Percentiles rank a stretch among this genome's conserved stretches.
Conservation (phyloP, 352 stramenopile genomes). For the Globisporangium iwayamae region DNA sequence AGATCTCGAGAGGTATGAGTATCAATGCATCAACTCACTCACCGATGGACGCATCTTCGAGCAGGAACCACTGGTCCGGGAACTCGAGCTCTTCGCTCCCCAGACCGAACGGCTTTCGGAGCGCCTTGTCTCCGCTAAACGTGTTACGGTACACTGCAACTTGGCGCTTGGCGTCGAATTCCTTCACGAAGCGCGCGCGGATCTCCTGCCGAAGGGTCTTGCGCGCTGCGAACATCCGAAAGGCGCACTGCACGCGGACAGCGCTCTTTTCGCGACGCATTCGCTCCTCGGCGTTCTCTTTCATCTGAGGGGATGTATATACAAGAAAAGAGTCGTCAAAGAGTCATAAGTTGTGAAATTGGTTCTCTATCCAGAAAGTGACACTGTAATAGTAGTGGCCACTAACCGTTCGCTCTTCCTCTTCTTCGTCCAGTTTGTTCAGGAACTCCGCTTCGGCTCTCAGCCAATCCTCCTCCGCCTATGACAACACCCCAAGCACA, state of each 20-base stretch:
- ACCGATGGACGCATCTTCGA: slow-evolving; percentile 45
- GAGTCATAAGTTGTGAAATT: no score
- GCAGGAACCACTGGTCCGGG: slow-evolving; percentile 54
- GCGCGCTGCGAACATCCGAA: slow-evolving; percentile 50
- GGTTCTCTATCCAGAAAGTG: background rate
- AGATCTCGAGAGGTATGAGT: background rate
- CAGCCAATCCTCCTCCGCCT: slow-evolving; percentile 52
- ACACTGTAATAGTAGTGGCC: background rate
- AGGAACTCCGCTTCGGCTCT: slow-evolving; percentile 50
- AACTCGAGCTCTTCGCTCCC: slow-evolving; percentile 55
- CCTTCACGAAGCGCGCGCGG: slow-evolving; percentile 45
- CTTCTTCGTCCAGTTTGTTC: slow-evolving; percentile 36
- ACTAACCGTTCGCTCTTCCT: slow-evolving; percentile 44
- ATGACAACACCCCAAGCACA: background rate
- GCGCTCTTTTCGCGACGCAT: slow-evolving; percentile 35
- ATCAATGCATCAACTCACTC: background rate
- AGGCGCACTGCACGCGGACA: slow-evolving; percentile 49
- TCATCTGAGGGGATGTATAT: slow-evolving; percentile 20
- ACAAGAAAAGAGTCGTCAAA: no score
- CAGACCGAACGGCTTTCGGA: slow-evolving; percentile 50
- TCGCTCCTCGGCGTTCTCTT: slow-evolving; percentile 37
- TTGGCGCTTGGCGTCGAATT: slow-evolving; percentile 41
- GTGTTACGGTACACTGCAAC: slow-evolving; percentile 55
- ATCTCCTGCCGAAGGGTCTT: slow-evolving; percentile 50
- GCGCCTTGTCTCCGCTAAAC: slow-evolving; percentile 27